phyloP scores from a whole-genome alignment of 352 stramenopile species.

The Globisporangium irregulare region DNA sequence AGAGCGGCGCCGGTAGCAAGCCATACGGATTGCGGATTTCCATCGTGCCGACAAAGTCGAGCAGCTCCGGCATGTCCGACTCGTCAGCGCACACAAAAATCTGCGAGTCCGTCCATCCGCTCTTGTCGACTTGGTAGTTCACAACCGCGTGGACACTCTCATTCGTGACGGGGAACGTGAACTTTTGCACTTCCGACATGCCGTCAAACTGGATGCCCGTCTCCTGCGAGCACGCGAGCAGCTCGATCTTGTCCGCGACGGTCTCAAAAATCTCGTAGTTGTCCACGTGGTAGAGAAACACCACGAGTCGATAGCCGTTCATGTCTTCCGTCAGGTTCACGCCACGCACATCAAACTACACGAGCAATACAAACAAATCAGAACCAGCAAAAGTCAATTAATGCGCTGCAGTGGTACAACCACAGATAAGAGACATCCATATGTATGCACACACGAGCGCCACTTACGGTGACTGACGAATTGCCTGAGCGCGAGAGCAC shows the following conservation, averaged over 20 bases:
- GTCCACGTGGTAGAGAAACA: constrained; percentile 85
- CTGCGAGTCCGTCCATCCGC: constrained; percentile 79
- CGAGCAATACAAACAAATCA: neutral
- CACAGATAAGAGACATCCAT: neutral
- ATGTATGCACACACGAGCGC: neutral
- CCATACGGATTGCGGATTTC: constrained; percentile 84
- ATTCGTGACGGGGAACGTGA: constrained; percentile 64
- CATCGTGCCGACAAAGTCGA: constrained; percentile 67
- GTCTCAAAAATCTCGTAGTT: constrained; percentile 56
- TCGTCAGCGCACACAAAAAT: constrained; percentile 74
- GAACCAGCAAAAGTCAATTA: neutral
- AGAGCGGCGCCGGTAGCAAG: constrained; percentile 72
- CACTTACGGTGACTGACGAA: constrained; percentile 56
- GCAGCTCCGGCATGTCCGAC: constrained; percentile 38
- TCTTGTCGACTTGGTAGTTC: constrained; percentile 54
- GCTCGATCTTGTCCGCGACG: constrained; percentile 68
- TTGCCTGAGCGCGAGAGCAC: constrained; percentile 62
- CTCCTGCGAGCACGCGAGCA: constrained; percentile 62
- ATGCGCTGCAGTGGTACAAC: constrained; percentile 1
- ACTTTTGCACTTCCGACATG: constrained; percentile 64
- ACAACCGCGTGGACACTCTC: constrained; percentile 42
- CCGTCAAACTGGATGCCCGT: constrained; percentile 44
- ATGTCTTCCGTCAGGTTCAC: constrained; percentile 70
- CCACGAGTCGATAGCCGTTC: constrained; percentile 67
- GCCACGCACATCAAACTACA: constrained; percentile 58